These are phyloP conservation scores for Acorus calamus DNA, from an alignment of 106 monocot genomes.

Conservation along the genomic window DNA sequence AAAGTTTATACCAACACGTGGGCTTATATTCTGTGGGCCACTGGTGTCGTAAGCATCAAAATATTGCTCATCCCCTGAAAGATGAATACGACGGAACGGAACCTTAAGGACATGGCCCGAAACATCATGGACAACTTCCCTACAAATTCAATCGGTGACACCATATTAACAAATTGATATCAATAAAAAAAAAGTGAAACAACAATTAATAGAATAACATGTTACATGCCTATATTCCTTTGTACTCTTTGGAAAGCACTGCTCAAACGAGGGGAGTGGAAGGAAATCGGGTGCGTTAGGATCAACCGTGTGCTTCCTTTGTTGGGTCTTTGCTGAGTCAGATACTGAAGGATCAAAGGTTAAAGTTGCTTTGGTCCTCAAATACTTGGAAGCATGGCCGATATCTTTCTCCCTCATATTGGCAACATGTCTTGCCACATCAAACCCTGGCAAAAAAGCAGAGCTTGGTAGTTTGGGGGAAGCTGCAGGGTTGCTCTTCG, in stretches of 20 bases:
- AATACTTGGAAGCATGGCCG: neutral
- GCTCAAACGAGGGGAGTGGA: constrained; percentile 75
- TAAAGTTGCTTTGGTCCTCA: constrained; percentile 39
- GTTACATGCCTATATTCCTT: constrained; percentile 62
- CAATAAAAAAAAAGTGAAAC: neutral
- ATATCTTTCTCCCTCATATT: constrained; percentile 13
- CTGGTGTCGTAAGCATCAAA: constrained; percentile 96
- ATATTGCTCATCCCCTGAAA: constrained; percentile 51
- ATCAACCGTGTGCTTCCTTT: constrained; percentile 65
- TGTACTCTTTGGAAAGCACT: constrained; percentile 92
- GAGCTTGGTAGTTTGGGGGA: constrained; percentile 20
- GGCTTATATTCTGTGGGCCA: constrained; percentile 77
- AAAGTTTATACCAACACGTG: constrained; percentile 35
- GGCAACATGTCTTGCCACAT: constrained; percentile 3
- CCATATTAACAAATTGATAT: no score
- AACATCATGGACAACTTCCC: constrained; percentile 70
- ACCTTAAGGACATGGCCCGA: constrained; percentile 72
- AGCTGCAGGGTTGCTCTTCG: constrained; percentile 13
- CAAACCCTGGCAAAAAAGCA: constrained; percentile 39
- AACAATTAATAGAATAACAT: neutral
- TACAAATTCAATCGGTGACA: constrained; percentile 7
- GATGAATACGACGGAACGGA: constrained; percentile 79
- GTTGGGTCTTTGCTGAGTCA: constrained; percentile 31
- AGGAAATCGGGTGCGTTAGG: constrained; percentile 84
- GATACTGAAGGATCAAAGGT: constrained; percentile 37